These are phyloP conservation scores for Fusarium cicatricum DNA, from an alignment of 2,329 filamentous ascomycete species.

Conservation along the genomic window DNA sequence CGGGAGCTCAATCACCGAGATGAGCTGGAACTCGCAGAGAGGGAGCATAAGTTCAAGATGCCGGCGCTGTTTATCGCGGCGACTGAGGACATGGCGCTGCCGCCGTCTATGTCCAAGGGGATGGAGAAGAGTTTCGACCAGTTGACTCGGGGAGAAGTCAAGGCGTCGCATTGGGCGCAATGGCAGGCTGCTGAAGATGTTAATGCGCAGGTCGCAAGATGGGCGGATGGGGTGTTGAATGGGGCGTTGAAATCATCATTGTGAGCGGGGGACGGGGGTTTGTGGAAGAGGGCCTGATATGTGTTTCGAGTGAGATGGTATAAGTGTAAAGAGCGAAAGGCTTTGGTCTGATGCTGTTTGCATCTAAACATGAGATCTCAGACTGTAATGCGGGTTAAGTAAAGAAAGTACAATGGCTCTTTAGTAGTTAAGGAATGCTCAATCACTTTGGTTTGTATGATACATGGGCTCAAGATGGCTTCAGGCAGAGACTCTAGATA, in stretches of 20 bases:
- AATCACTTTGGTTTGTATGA: too few relatives aligned
- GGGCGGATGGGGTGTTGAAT: slow-evolving; percentile 62
- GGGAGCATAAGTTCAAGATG: slow-evolving; percentile 61
- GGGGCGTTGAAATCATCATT: slow-evolving; percentile 42
- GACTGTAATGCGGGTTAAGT: too few relatives aligned
- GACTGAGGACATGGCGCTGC: slow-evolving; percentile 74
- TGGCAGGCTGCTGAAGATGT: slow-evolving; percentile 75
- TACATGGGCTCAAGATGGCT: too few relatives aligned
- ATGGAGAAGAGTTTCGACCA: slow-evolving; percentile 76
- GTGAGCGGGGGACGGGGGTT: slow-evolving; percentile 43
- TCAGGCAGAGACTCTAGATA: slow-evolving; percentile 46
- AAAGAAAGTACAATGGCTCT: too few relatives aligned
- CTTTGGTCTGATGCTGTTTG: too few relatives aligned
- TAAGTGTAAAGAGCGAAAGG: too few relatives aligned
- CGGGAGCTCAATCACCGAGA: slow-evolving; percentile 78
- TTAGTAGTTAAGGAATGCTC: too few relatives aligned
- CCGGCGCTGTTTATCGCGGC: slow-evolving; percentile 81
- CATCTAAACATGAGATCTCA: too few relatives aligned
- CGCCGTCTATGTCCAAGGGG: slow-evolving; percentile 71
- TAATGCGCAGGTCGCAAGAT: slow-evolving; percentile 73
- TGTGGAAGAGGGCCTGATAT: too few relatives aligned
- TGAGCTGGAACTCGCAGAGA: slow-evolving; percentile 68
- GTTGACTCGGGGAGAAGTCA: slow-evolving; percentile 71
- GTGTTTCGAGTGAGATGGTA: too few relatives aligned
- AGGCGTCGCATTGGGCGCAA: slow-evolving; percentile 83